These are phyloP conservation scores for Ceratobasidium sp. DNA, from an alignment of 1,284 basidiomycete genomes.

Conservation along the genomic window DNA sequence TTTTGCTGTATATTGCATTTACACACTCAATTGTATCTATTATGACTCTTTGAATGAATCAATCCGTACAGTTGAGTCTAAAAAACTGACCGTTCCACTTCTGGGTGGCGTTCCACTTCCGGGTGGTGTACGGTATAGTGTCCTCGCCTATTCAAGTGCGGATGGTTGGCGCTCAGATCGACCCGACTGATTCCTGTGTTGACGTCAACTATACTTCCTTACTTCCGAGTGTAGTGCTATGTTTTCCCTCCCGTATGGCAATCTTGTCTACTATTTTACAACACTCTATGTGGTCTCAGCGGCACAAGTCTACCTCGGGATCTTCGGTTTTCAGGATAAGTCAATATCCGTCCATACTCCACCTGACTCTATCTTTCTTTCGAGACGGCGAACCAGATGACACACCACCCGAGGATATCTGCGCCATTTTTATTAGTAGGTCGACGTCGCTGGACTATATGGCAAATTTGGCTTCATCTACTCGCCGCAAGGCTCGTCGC, in stretches of 20 bases:
- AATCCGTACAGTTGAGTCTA: too few relatives aligned
- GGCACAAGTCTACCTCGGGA: not conserved
- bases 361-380: not conserved
- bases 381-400: not conserved
- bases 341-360: not conserved
- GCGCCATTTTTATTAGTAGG: not conserved
- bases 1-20: too few relatives aligned
- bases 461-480: not conserved
- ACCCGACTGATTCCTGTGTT: not conserved
- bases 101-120: too few relatives aligned
- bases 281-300: not conserved
- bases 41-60: too few relatives aligned
- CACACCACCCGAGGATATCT: not conserved
- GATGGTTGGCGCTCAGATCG: too few relatives aligned
- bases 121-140: too few relatives aligned
- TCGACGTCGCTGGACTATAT: not conserved
- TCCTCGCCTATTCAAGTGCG: not conserved
- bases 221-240: not conserved
- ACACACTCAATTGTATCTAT: too few relatives aligned
- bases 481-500: not conserved
- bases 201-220: not conserved
- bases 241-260: not conserved
- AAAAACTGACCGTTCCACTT: too few relatives aligned
- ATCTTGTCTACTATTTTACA: not conserved
- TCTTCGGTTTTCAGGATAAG: too few relatives aligned